phyloP scores from a whole-genome alignment of 371 early-diverging fungal species.

The Mortierella sp. region DNA sequence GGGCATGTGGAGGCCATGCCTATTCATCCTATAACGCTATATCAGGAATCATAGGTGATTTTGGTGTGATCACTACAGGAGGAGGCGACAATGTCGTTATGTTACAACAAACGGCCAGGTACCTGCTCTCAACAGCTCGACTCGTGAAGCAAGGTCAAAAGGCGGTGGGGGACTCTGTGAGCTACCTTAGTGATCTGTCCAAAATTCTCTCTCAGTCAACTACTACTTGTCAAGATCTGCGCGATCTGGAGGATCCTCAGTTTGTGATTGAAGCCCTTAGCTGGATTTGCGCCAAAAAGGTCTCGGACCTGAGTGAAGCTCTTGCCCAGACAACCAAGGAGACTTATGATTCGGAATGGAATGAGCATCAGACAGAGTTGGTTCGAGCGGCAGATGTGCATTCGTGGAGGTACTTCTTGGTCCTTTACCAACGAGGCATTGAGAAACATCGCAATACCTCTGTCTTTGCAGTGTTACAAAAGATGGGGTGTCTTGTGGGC shows the following conservation, averaged over 20 bases:
- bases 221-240: constrained; percentile 40
- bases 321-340: constrained; percentile 30
- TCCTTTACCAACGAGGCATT: constrained; percentile 37
- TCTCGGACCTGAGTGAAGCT: constrained; percentile 17
- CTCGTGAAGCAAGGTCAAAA: constrained; percentile 40
- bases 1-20: constrained; percentile 70
- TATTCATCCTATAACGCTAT: constrained; percentile 77
- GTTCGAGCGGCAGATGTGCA: constrained; percentile 55
- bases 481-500: constrained; percentile 48
- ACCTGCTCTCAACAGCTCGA: constrained; percentile 52
- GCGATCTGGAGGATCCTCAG: constrained; percentile 50
- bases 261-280: constrained; percentile 47
- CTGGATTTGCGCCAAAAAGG: constrained; percentile 50
- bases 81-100: constrained; percentile 78
- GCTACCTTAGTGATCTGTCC: constrained; percentile 51
- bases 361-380: constrained; percentile 52
- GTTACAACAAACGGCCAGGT: constrained; percentile 69
- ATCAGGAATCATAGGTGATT: constrained; percentile 68
- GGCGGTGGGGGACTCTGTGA: constrained; percentile 46
- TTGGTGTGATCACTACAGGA: constrained; percentile 75
- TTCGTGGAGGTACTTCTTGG: constrained; percentile 47
- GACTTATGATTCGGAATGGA: constrained; percentile 53
- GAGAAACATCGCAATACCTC: constrained; percentile 31
- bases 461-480: constrained; percentile 41
- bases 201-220: constrained; percentile 28